phyloP scores from a whole-genome alignment of 1,284 basidiomycete genomes.

The Calocybe gambosa region DNA sequence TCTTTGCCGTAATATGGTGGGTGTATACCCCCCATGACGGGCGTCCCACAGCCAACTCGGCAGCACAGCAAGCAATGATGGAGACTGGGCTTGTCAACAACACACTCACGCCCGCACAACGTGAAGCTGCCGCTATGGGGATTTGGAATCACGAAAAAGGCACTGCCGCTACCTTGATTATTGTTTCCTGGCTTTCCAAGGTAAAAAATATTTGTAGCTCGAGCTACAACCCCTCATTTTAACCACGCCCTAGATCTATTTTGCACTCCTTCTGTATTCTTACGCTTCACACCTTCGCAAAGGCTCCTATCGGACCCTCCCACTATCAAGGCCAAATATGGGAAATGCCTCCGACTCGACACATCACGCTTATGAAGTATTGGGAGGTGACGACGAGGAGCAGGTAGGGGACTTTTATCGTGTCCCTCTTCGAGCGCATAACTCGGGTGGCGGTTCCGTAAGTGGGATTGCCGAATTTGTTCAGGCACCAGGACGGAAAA shows the following conservation, averaged over 20 bases:
- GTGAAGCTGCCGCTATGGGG: constrained; percentile 63
- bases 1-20: constrained; percentile 91
- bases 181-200: constrained; percentile 86
- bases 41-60: constrained; percentile 69
- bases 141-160: constrained; percentile 93
- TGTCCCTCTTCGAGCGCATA: constrained; percentile 44
- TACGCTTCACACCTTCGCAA: constrained; percentile 91
- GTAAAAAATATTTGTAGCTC: constrained; percentile 37
- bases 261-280: constrained; percentile 87
- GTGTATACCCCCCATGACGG: constrained; percentile 89
- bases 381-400: constrained; percentile 50
- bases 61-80: constrained; percentile 82
- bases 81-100: constrained; percentile 43
- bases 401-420: constrained; percentile 62
- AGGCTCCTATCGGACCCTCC: constrained; percentile 84
- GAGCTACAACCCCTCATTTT: constrained; percentile 4
- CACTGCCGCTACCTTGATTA: constrained; percentile 70
- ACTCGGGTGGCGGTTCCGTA: constrained; percentile 26
- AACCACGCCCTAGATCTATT: constrained; percentile 70
- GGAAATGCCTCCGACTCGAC: constrained; percentile 23
- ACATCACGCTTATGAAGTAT: constrained; percentile 33
- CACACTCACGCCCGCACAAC: constrained; percentile 57
- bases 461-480: constrained; percentile 52
- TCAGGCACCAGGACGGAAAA: constrained; percentile 38
- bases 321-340: constrained; percentile 45